Conservation (phyloP, 805 yeast genomes). For the Hanseniaspora mollemarum region DNA sequence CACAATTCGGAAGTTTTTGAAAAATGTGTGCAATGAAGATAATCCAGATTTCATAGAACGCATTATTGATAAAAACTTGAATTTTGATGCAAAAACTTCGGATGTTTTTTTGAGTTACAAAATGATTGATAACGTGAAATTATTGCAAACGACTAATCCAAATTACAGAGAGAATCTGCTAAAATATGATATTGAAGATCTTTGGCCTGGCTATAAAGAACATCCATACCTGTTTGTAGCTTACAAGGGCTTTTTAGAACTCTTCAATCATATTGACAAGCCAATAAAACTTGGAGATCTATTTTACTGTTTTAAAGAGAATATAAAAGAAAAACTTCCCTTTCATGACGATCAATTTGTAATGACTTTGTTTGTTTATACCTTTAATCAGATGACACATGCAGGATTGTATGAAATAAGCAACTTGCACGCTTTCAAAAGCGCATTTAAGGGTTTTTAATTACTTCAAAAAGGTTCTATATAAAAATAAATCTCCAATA, state of each 20-base stretch:
- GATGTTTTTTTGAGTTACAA: constrained; percentile 1
- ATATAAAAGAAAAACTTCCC: background rate
- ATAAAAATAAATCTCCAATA: no score
- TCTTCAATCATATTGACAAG: constrained; percentile 1
- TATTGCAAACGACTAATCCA: background rate
- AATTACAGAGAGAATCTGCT: constrained; percentile 1
- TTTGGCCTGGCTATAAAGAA: background rate
- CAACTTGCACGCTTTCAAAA: constrained; percentile 1
- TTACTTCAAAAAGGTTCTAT: no score
- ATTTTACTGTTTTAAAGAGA: constrained; percentile 5
- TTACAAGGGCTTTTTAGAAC: background rate
- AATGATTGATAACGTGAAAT: background rate
- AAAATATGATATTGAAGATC: background rate
- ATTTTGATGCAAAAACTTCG: background rate
- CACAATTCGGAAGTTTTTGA: background rate
- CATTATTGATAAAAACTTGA: background rate
- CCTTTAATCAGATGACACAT: constrained; percentile 1
- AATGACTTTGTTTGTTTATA: constrained; percentile 1
- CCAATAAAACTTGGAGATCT: constrained; percentile 9
- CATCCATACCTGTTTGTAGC: constrained; percentile 1
- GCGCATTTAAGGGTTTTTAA: constrained; percentile 2
- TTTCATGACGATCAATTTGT: background rate
- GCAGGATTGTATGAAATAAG: constrained; percentile 5
- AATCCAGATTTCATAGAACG: background rate
- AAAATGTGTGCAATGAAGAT: background rate